Base-by-base conservation (phyloP, 106 monocot species). In the Allium fistulosum region DNA sequence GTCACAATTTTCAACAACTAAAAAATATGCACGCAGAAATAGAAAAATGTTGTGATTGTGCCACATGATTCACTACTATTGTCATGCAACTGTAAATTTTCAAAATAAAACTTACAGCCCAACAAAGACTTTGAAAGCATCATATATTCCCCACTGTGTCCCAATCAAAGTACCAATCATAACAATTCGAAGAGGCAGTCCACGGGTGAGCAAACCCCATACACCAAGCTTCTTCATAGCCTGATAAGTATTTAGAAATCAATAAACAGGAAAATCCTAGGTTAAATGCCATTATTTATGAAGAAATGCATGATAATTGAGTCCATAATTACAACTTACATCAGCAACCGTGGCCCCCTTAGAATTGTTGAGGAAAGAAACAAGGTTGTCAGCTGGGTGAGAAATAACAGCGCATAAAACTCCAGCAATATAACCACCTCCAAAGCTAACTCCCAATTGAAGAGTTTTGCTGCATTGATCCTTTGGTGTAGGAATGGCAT, bases 101-200 rank as follows among this genome's bases (percentile, higher is more conserved):
- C 37, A 4, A 37, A 37, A 37, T 5, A 37, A 37, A 37, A 84
- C 86, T 63, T 82, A 91, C 91, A 91, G 63, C 70, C 84, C 84
- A 71, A 91, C 82, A 18, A 87, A 84, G 48, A 92, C 87, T 76
- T 87, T 92, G 68, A 87, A 87, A 1, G 87, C 70, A 71, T 92
- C 87, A 72, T 92, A 92, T 26, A 85, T 82, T 13, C 72, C 82
- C 91, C 91, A 92, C 63, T 92, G 91, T 3, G 81, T 76, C 58
- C 91, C 87, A 6, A 87, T 82, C 26, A 92, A 75, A 17, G 84
- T 84, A 26, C 91, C 91, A 57, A 92, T 76, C 91, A 92, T 92
- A 62, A 85, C 77, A 53, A 92, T 87, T 67, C 91, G 76, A 53
- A 92, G 81, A 70, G 82, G 77, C 14, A 92, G 84, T 11, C 91